Percentiles rank a stretch among this genome's conserved stretches.
These are phyloP conservation scores for Gremmenia infestans DNA, from an alignment of 2,329 filamentous ascomycete species.

Conservation along the genomic window DNA sequence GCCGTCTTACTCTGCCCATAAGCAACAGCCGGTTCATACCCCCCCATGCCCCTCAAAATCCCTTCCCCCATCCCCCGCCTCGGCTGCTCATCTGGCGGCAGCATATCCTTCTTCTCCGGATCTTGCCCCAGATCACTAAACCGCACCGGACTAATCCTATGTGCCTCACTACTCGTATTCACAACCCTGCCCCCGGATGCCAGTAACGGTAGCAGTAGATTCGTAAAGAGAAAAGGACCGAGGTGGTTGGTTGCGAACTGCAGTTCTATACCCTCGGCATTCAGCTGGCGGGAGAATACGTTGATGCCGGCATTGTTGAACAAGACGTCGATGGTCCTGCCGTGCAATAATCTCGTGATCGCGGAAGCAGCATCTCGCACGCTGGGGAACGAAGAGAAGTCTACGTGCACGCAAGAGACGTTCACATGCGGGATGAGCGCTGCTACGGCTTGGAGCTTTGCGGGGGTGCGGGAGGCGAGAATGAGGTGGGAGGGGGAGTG, in stretches of 20 bases:
- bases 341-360: conserved; percentile 1
- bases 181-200: conserved; percentile 6
- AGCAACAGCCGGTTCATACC: conserved; percentile 23
- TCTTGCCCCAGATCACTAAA: conserved; percentile 21
- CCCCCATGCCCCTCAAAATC: conserved; percentile 9
- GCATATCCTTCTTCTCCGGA: conserved; percentile 18
- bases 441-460: conserved; percentile 30
- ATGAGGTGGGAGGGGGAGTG: conserved; percentile 32
- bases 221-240: conserved; percentile 18
- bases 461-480: conserved; percentile 31
- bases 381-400: conserved; percentile 34
- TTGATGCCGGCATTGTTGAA: conserved; percentile 24
- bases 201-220: conserved; percentile 10
- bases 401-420: conserved; percentile 32
- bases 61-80: conserved; percentile 9
- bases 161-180: conserved; percentile 16
- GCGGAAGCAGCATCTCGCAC: conserved; percentile 7
- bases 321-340: conserved; percentile 15
- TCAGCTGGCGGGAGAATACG: neutral
- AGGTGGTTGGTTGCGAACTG: conserved; percentile 22
- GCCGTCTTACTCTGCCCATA: conserved; percentile 44
- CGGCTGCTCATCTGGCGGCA: conserved; percentile 7
- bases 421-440: conserved; percentile 28
- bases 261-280: conserved; percentile 14
- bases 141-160: conserved; percentile 27